These are phyloP conservation scores for Alternaria ventricosa DNA, from an alignment of 2,329 filamentous ascomycete genomes.

Conservation along the genomic window DNA sequence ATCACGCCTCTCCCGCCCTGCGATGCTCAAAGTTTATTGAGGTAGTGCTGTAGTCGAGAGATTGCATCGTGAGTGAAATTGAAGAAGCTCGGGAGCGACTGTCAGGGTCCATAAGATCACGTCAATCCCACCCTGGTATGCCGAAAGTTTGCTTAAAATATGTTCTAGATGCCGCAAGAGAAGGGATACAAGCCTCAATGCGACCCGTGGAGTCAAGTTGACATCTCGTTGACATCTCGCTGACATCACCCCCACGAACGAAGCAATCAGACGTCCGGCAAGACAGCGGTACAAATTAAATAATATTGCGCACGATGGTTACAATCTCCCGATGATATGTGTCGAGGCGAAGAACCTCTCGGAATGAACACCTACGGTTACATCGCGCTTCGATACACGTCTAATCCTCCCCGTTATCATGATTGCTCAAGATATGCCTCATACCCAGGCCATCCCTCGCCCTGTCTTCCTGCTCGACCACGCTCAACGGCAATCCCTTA, in stretches of 20 bases:
- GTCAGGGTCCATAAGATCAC: background rate
- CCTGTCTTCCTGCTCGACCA: slow-evolving; percentile 71
- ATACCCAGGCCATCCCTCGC: slow-evolving; percentile 62
- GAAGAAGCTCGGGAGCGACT: background rate
- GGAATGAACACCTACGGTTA: background rate
- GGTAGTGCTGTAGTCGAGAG: background rate
- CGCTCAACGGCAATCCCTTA: slow-evolving; percentile 66
- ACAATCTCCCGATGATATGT: background rate
- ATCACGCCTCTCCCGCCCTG: background rate
- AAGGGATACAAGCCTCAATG: background rate
- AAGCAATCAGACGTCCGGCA: background rate
- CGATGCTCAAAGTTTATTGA: background rate
- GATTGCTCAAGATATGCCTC: slow-evolving; percentile 19
- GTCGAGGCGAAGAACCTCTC: background rate
- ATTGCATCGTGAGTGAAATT: background rate
- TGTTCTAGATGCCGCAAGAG: background rate
- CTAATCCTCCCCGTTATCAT: background rate
- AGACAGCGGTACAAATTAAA: background rate
- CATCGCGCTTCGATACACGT: background rate
- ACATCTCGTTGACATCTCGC: background rate
- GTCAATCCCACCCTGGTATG: background rate
- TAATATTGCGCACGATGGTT: background rate
- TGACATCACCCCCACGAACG: background rate
- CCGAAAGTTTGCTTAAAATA: background rate
- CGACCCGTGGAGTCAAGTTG: background rate